Evolutionary conservation across 306 rosid genomes (phyloP), one percentile per base, ranked within the genome.

Genomic region (Castanea mollissima): DNA sequence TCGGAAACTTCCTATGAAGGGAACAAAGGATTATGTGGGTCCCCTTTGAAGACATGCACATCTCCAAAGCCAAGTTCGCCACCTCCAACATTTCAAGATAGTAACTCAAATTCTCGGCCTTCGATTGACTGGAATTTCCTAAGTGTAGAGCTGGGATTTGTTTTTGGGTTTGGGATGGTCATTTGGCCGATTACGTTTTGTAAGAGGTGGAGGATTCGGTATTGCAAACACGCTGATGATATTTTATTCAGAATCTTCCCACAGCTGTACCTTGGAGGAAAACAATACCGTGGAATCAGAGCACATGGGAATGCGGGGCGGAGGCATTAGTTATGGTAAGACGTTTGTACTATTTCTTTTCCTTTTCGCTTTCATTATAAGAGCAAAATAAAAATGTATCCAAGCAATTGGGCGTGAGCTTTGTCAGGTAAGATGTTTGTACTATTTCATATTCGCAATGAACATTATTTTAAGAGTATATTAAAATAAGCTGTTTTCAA

Each of bases 251-350:
- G 20, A 32, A 74, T 74, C 56, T 74, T 56, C 68, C 69, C 69
- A 19, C 2, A 21, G 23, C 34, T 58, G 7, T n/a, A 12, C 29
- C 21, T 64, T 31, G 6, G 3, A 0, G 21, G 29, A 14, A 16
- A 14, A 1, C 6, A 15, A 13, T 13, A 34, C 23, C 1, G 25
- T 20, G 11, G 64, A 58, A 23, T 20, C 8, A 31, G 25, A 58
- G 13, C 23, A 58, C 3, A 58, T 0, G 0, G 52, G 15, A 19
- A 58, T 20, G 3, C 1, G 6, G 31, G 10, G 27, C 5, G 0
- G 13, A 0, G 88, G 88, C 19, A 87, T 82, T 15, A 8, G 84
- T 13, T 0, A 3, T 3, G 54, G 23, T 80, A 38, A 38, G 44
- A 38, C 0, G 44, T 38, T 38, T 38, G 44, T 7, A 2, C 44